Conservation (phyloP, 129 eudicot species). For the Chrysanthemum lavandulifolium region DNA sequence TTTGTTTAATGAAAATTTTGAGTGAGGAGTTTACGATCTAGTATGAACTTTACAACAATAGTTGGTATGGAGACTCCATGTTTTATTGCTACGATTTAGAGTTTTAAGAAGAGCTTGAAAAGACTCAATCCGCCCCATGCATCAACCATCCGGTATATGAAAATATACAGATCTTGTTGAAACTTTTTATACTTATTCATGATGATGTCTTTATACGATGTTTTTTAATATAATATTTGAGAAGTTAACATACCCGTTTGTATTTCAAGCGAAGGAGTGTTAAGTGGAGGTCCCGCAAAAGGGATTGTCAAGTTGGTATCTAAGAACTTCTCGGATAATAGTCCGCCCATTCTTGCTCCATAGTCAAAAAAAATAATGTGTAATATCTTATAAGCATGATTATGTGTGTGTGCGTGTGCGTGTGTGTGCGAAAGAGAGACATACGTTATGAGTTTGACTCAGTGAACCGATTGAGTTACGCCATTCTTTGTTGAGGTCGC, state of each 20-base stretch:
- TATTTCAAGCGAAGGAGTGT: too few relatives aligned
- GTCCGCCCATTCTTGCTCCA: conserved; percentile 99
- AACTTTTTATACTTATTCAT: background rate
- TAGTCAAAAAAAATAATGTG: conserved; percentile 34
- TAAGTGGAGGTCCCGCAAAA: too few relatives aligned
- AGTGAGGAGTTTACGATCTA: conserved; percentile 52
- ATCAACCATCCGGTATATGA: conserved; percentile 77
- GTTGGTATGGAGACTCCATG: conserved; percentile 91
- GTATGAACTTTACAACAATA: conserved; percentile 77
- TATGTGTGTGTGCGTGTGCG: background rate
- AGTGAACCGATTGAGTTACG: conserved; percentile 85
- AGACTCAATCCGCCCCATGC: conserved; percentile 99
- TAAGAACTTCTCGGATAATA: too few relatives aligned
- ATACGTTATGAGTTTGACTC: conserved; percentile 98
- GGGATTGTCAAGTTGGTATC: too few relatives aligned
- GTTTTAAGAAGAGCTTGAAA: conserved; percentile 75
- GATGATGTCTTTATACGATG: background rate
- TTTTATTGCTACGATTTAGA: conserved; percentile 70
- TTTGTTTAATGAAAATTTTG: background rate
- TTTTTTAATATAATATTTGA: too few relatives aligned
- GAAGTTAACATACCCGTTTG: too few relatives aligned
- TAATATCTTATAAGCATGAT: too few relatives aligned
- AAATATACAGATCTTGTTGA: background rate
- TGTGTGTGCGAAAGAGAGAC: conserved; percentile 45
- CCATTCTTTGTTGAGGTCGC: conserved; percentile 99